Base-by-base conservation (phyloP, 176 grass and related monocot species). In the Cenchrus purpureus region DNA sequence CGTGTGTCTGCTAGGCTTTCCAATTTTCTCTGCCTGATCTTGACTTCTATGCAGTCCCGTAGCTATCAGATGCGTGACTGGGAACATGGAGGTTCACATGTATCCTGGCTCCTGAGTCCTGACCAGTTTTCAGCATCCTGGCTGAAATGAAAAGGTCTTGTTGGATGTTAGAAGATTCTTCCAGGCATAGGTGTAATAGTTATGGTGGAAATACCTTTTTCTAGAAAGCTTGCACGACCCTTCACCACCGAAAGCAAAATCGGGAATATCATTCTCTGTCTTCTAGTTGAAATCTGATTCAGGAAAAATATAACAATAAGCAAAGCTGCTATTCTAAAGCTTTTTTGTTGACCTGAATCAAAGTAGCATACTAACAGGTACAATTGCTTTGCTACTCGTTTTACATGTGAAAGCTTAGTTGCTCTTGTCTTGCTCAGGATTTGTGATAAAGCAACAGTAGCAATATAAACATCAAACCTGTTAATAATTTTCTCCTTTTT, bases 21-120 rank as follows among this genome's bases (percentile, higher is more conserved):
- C 9, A 44, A 10, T 76, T 82, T 48, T 12, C 11, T 28, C 71
- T 82, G 81, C 66, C 17, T 28, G n/a, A 63, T 74, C 68, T 68
- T 84, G 76, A 74, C 58, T 67, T 84, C 17, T 64, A 40, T 34
- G 65, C 57, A 84, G 59, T 88, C 37, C 67, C 40, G 51, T 89
- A 74, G 68, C 82, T 80, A 74, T 74, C 76, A 67, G 48, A 32
- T 25, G 16, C 50, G 74, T 81, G 60, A 65, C 49, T 3, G 11
- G 28, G 20, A 83, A 63, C 7, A 71, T 7, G 29, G 20, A 79
- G 15, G 79, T 56, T 34, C 32, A 9, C 10, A 51, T 79, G 58
- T 22, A 20, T 52, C 7, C 48, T 40, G 7, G 14, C n/a, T 22
- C 58, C 8, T 60, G 58, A 58, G 17, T 76, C 42, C 64, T 68